phyloP scores from a whole-genome alignment of 768 basidiomycete genomes.

The Paxillus involutus region DNA sequence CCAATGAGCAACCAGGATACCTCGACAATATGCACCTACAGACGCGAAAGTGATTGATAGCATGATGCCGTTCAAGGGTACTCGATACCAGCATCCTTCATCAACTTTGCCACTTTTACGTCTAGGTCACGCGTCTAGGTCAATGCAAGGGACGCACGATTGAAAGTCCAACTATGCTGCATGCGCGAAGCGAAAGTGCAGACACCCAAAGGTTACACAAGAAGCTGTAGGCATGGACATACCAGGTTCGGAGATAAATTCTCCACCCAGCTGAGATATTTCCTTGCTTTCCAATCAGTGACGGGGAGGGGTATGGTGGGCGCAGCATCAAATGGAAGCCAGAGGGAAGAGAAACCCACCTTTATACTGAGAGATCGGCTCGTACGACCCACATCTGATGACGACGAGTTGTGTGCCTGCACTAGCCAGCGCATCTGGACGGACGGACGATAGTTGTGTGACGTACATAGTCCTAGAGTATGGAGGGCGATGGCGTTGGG shows the following conservation, averaged over 20 bases:
- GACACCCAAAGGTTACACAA: too few relatives aligned
- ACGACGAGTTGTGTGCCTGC: conserved; percentile 45
- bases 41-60: too few relatives aligned
- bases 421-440: conserved; percentile 37
- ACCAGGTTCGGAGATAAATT: conserved; percentile 64
- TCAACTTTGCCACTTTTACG: conserved; percentile 47
- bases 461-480: conserved; percentile 52
- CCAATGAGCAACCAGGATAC: too few relatives aligned
- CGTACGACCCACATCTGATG: conserved; percentile 64
- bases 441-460: conserved; percentile 42
- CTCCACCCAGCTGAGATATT: conserved; percentile 63
- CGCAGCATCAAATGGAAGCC: too few relatives aligned
- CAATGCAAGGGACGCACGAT: background rate
- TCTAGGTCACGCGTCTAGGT: conserved; percentile 31
- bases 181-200: conserved; percentile 58
- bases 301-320: conserved; percentile 7
- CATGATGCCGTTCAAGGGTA: conserved; percentile 14
- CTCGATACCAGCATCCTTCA: conserved; percentile 42
- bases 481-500: background rate
- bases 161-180: conserved; percentile 41
- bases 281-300: conserved; percentile 58
- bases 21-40: too few relatives aligned
- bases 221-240: conserved; percentile 3
- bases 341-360: conserved; percentile 27
- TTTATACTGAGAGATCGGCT: conserved; percentile 49